Evolutionary conservation across 148 eudicot species (phyloP).

Genomic region (Pouteria glomerata): DNA sequence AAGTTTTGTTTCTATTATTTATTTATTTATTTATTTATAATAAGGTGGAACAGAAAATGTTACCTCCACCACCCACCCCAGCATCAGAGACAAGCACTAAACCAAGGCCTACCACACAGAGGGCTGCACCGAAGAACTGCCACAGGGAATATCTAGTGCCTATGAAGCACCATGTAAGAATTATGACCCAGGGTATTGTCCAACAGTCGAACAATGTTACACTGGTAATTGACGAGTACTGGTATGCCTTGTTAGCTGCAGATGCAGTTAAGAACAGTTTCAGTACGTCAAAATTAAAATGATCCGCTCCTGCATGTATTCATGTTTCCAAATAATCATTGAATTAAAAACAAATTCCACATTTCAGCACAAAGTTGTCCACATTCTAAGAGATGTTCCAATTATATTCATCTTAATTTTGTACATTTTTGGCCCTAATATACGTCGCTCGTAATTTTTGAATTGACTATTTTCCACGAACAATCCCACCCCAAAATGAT

Average conservation of each 20-base stretch:
- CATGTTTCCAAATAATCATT: no score
- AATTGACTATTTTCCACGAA: no score
- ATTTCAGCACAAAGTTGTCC: no score
- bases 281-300: neutral
- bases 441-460: no score
- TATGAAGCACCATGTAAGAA: slow-evolving; percentile 67
- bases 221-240: slow-evolving; percentile 82
- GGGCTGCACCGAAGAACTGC: slow-evolving; percentile 70
- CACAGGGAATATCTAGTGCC: slow-evolving; percentile 65
- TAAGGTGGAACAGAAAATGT: slow-evolving; percentile 6
- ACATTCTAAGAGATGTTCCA: no score
- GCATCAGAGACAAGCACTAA: slow-evolving; percentile 79
- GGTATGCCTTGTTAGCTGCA: slow-evolving; percentile 79
- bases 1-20: no score
- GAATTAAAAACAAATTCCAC: no score
- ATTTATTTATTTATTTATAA: no score
- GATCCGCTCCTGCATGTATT: no score
- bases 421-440: no score
- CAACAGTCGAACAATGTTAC: slow-evolving; percentile 83
- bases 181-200: slow-evolving; percentile 78
- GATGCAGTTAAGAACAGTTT: slow-evolving; percentile 4
- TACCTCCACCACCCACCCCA: slow-evolving; percentile 73
- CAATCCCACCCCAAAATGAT: no score
- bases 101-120: slow-evolving; percentile 67
- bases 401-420: no score